phyloP scores from a whole-genome alignment of 2,329 filamentous ascomycete species.

The Huntiella bhutanensis region DNA sequence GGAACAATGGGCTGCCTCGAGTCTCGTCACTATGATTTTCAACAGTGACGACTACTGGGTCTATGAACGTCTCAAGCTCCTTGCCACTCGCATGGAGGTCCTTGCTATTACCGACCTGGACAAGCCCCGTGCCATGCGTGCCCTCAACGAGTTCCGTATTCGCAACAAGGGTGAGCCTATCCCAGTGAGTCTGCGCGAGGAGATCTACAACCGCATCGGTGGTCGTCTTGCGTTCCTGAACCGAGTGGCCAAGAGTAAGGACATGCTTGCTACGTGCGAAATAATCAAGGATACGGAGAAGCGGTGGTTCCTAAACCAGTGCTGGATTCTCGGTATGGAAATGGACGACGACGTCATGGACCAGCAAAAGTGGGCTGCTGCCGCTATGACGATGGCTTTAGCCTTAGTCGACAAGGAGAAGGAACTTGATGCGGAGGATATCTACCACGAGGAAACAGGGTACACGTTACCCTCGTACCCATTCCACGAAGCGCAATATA shows the following conservation, averaged over 20 bases:
- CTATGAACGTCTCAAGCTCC: slow-evolving; percentile 80
- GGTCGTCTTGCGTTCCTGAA: slow-evolving; percentile 77
- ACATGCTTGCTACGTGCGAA: slow-evolving; percentile 67
- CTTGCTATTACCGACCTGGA: slow-evolving; percentile 69
- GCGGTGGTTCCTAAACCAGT: slow-evolving; percentile 61
- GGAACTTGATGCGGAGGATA: slow-evolving; percentile 32
- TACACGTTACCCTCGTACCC: slow-evolving; percentile 66
- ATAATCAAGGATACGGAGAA: slow-evolving; percentile 48
- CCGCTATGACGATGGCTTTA: slow-evolving; percentile 81
- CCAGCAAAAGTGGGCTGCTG: slow-evolving; percentile 87
- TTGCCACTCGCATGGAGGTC: slow-evolving; percentile 88
- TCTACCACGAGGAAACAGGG: slow-evolving; percentile 45
- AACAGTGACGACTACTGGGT: slow-evolving; percentile 99
- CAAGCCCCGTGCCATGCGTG: slow-evolving; percentile 56
- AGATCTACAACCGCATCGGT: slow-evolving; percentile 73
- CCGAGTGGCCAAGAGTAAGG: slow-evolving; percentile 63
- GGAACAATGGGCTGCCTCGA: slow-evolving; percentile 88
- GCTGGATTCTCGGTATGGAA: slow-evolving; percentile 51
- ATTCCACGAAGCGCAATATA: slow-evolving; percentile 66
- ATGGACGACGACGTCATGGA: slow-evolving; percentile 98
- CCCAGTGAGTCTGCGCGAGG: slow-evolving; percentile 37
- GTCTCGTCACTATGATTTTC: slow-evolving; percentile 79
- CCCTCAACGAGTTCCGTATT: slow-evolving; percentile 60
- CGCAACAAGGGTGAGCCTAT: slow-evolving; percentile 53
- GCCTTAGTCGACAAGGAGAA: slow-evolving; percentile 73